These are phyloP conservation scores for Leishmania turanica DNA, from an alignment of 208 protist genomes.

Conservation along the genomic window DNA sequence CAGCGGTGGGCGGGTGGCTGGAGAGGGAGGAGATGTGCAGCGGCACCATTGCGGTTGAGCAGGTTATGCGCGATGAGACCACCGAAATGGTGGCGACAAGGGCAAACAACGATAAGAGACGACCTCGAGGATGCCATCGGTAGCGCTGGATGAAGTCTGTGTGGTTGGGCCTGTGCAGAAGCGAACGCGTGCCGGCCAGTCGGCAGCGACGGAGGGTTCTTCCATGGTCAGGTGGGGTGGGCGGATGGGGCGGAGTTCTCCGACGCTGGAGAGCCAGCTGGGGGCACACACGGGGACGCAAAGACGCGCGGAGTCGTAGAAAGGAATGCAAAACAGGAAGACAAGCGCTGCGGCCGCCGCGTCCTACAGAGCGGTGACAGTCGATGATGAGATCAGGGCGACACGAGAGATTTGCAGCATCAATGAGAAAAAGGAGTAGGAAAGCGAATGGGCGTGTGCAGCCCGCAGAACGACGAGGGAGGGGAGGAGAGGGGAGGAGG, in stretches of 20 bases:
- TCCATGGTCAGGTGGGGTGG: not conserved
- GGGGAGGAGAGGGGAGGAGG: not conserved
- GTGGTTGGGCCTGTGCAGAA: not conserved
- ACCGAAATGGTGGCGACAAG: not conserved
- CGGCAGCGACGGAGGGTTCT: not conserved
- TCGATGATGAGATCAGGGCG: not conserved
- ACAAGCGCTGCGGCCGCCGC: not conserved
- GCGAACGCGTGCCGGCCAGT: not conserved
- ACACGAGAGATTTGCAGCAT: not conserved
- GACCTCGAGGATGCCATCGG: not conserved
- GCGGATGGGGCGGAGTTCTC: not conserved
- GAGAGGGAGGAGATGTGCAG: not conserved
- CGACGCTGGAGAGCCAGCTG: not conserved
- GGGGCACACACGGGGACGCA: not conserved
- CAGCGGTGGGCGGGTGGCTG: not conserved
- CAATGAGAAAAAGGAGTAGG: not conserved
- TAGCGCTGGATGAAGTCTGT: not conserved
- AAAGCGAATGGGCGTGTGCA: not conserved
- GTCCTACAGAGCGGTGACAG: not conserved
- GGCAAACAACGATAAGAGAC: not conserved
- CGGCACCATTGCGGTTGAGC: not conserved
- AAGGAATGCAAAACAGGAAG: not conserved
- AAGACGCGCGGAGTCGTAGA: not conserved
- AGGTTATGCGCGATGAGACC: not conserved
- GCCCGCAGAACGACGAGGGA: too few relatives aligned